Base-by-base conservation (phyloP, 2,329 filamentous ascomycete genomes). In the Colletotrichum gigasporum region DNA sequence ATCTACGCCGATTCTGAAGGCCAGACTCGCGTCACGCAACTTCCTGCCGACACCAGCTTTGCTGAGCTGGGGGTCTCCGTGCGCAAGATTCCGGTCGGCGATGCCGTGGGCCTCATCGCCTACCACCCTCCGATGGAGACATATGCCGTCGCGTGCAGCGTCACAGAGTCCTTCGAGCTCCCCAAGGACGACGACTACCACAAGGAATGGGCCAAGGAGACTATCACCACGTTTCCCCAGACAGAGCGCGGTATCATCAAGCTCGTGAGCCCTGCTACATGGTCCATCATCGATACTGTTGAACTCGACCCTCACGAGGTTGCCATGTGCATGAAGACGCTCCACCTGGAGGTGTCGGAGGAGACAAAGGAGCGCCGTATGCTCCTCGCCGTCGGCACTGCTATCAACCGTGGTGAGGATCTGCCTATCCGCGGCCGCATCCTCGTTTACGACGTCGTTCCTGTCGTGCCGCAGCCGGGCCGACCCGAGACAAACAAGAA, bases 331-430 rank as follows among this genome's bases (percentile, higher is more conserved):
- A 87, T 98, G 71, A 90, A 95, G 75, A 90, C 91, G 4, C 84
- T 98, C 37, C 91, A 91, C 57, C 86, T 99, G 12, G 96, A 98
- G 76, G 85, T 97, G 7, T 97, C 94, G 0, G 96, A 99, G 77
- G 89, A 90, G 32, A 97, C 94, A 0, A 93, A 96, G 73, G 92
- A 97, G 74, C 89, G 93, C 14, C 91, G 89, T 71, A 90, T 92
- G 72, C 85, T 98, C 47, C 85, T 99, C 52, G 89, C 90, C 0
- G 90, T 97, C 1, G 96, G 95, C 12, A 97, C 95, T 0, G 91
- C 93, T 1, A 86, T 96, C 24, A 86, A 90, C n/a, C 91, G 91
- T 65, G 96, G 96, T 39, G 96, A 99, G 78, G 96, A 98, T 72
- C 87, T 97, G 60, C 90, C 94, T 1, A 91, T 94, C 0, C 89